These are phyloP conservation scores for Kernera saxatilis DNA, from an alignment of 345 rosid species.

Conservation along the genomic window DNA sequence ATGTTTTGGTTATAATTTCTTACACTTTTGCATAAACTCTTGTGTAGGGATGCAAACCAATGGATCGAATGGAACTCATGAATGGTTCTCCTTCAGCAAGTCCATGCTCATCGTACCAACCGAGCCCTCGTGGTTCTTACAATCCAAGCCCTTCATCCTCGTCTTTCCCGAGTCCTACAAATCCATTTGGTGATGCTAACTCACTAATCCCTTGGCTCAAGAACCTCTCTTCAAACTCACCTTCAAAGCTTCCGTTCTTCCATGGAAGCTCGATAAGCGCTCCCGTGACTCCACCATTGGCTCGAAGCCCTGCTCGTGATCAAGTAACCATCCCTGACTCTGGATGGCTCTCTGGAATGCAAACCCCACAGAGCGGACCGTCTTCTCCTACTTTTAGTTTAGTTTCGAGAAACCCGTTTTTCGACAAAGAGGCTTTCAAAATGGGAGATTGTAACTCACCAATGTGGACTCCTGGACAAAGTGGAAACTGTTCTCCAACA, in stretches of 20 bases:
- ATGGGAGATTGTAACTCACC: constrained; percentile 52
- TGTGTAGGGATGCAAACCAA: constrained; percentile 83
- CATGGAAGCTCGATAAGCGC: constrained; percentile 90
- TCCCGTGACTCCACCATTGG: constrained; percentile 93
- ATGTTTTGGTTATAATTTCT: background rate
- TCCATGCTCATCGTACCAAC: constrained; percentile 92
- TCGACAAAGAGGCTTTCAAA: constrained; percentile 55
- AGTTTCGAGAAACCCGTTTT: constrained; percentile 76
- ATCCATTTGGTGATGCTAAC: constrained; percentile 63
- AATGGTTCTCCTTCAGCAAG: constrained; percentile 92
- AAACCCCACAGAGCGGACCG: constrained; percentile 74
- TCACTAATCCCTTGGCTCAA: constrained; percentile 97
- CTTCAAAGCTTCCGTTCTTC: constrained; percentile 61
- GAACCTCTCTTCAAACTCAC: constrained; percentile 76
- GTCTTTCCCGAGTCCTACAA: constrained; percentile 47
- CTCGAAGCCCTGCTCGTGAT: constrained; percentile 62
- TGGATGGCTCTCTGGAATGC: constrained; percentile 73
- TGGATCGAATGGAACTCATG: constrained; percentile 62
- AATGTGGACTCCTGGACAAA: constrained; percentile 99
- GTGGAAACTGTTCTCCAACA: constrained; percentile 94
- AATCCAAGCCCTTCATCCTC: constrained; percentile 88
- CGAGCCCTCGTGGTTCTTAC: constrained; percentile 83
- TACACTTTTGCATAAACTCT: background rate
- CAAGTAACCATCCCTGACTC: constrained; percentile 61
- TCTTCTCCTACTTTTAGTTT: constrained; percentile 92